Evolutionary conservation across 2,329 filamentous ascomycete species (phyloP), one percentile per base, ranked within the genome.

Genomic region (Paecilomyces fulvus): DNA sequence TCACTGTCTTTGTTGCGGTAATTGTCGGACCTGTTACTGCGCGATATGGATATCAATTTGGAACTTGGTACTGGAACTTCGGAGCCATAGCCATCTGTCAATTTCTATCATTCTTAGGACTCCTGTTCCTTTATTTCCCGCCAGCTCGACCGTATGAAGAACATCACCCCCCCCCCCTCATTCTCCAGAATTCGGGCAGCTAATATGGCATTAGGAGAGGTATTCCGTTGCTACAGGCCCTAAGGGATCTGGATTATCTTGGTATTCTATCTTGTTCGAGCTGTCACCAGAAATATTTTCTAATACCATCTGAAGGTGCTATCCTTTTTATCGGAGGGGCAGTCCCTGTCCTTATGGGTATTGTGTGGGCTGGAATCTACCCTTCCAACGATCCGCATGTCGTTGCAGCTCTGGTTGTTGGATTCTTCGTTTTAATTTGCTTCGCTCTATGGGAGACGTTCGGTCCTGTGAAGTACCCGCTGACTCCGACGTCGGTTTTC

Each of bases 401-500:
- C 7, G 65, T 76, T 23, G 73, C 67, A 14, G 65, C 69, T 1
- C 63, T 76, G 0, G 67, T 72, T 1, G 63, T 70, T 7, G 74
- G 74, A 2, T 70, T 73, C 21, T 60, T 62, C 14, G 56, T 69
- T 23, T 63, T 76, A 8, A 58, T 71, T 52, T 57, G 59, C 54
- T 77, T 76, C 56, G 73, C 64, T 1, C 56, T 75, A 8, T 77
- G 72, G 70, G 73, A 76, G 61, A 72, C 69, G 1, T 74, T 70
- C 58, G 66, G 64, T 12, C 66, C 66, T 3, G 60, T 70, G 12
- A 73, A 72, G 59, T 72, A 72, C 51, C 73, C 70, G 0, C 66
- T 80, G 11, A 77, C 75, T 1, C 77, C 77, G 6, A 69, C 75
- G 0, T 68, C 72, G 51, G 68, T 80, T 61, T 80, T 80, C 62